These are phyloP conservation scores for Westerdykella ornata DNA, from an alignment of 2,329 filamentous ascomycete genomes.

Conservation along the genomic window DNA sequence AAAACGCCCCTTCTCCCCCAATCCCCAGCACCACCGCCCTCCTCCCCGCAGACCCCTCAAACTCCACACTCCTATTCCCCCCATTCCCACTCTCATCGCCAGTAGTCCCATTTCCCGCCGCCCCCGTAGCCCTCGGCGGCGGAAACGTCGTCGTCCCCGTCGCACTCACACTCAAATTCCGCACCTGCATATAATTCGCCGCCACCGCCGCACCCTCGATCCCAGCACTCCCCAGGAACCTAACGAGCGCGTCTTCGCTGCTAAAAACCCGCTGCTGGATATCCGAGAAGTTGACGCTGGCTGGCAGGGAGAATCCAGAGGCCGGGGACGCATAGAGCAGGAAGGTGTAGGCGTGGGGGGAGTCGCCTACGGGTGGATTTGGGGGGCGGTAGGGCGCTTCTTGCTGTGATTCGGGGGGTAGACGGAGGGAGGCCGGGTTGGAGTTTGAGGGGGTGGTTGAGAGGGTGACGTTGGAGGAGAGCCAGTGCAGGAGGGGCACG, in stretches of 20 bases:
- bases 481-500: slow-evolving; percentile 30
- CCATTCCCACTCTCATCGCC: neutral
- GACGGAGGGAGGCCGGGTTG: slow-evolving; percentile 6
- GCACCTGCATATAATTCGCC: slow-evolving; percentile 37
- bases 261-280: slow-evolving; percentile 23
- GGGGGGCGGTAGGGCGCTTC: slow-evolving; percentile 23
- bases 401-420: too few species aligned
- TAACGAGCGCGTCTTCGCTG: neutral
- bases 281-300: too few species aligned
- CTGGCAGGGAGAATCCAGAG: too few species aligned
- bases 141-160: slow-evolving; percentile 14
- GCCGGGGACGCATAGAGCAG: slow-evolving; percentile 23
- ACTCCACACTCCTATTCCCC: slow-evolving; percentile 3
- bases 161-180: slow-evolving; percentile 22
- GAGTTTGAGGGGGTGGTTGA: slow-evolving; percentile 6
- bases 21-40: neutral
- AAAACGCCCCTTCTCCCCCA: neutral
- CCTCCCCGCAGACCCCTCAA: neutral
- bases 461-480: slow-evolving; percentile 22
- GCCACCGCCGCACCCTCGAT: slow-evolving; percentile 25
- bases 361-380: slow-evolving; percentile 24
- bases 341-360: slow-evolving; percentile 26
- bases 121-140: slow-evolving; percentile 13
- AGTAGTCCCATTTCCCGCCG: slow-evolving; percentile 5
- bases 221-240: slow-evolving; percentile 6